Evolutionary conservation across 768 basidiomycete species (phyloP), one percentile per base, ranked within the genome.

Genomic region (Rhizopogon roseolus): DNA sequence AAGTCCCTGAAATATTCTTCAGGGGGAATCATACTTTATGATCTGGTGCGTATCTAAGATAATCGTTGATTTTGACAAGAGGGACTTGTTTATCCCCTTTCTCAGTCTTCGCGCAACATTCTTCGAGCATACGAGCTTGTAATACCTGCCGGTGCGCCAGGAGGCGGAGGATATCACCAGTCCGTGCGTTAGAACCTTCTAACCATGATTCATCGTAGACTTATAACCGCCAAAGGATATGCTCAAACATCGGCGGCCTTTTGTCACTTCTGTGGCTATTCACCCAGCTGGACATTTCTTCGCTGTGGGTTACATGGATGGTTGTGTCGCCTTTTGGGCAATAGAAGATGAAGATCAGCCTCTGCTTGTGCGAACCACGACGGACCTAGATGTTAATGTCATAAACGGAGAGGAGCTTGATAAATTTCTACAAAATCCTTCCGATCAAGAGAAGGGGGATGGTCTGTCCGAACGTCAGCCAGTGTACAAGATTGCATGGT

Each of bases 401-500:
- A 73, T 84, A n/a, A 73, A 86, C 61, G 67, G 72, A 1, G 66
- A 69, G 3, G 66, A 69, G 46, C 64, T 86, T 10, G 82, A 84
- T 52, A 62, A 72, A 34, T 71, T 7, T 49, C 65, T 34, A 50
- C 40, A 43, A 28, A 38, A 22, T 6, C 64, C 75, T 4, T 62
- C 63, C 3, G 52, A 61, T 5, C 60, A 59, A 7, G 56, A 60
- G 10, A 57, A 62, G 16, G 43, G 59, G 6, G 49, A 54, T 4
- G 49, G 57, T 34, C 49, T 50, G 16, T 49, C 57, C 32, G 19
- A 56, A 64, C 57, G 85, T 59, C 92, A 94, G 62, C 90, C 93
- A 4, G 81, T 97, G 34, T 93, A 89, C 77, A 93, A 90, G 64
- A 73, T 95, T 5, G 74, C 87, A 0, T 97, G 93, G 93, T 88